Conservation (phyloP, 164 flowering plant species). For the Macadamia tetraphylla region DNA sequence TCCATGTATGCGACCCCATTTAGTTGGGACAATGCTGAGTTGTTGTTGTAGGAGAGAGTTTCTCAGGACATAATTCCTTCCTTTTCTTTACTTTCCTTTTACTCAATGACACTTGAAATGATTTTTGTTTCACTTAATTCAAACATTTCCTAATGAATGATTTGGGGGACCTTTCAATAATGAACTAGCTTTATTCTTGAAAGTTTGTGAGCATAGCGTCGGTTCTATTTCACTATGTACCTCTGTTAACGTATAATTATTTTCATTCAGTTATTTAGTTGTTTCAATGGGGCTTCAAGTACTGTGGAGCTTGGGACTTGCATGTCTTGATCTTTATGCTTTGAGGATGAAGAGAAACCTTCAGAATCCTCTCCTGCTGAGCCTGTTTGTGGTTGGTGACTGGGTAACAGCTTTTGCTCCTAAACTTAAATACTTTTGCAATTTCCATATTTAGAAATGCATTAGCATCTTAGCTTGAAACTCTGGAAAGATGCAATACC, state of each 20-base stretch:
- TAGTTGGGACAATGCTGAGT: too few species aligned
- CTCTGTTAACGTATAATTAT: not conserved
- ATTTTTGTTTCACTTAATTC: too few species aligned
- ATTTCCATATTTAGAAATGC: too few species aligned
- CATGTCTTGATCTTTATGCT: slow-evolving; percentile 73
- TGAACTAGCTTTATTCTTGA: too few species aligned
- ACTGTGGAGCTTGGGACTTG: slow-evolving; percentile 84
- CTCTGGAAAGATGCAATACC: not conserved
- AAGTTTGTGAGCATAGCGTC: too few species aligned
- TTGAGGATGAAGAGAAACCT: slow-evolving; percentile 62
- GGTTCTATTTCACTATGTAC: too few species aligned
- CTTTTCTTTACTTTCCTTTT: not conserved
- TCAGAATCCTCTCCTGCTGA: slow-evolving; percentile 62
- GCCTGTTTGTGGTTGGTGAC: slow-evolving; percentile 84
- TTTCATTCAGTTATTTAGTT: slow-evolving; percentile 63
- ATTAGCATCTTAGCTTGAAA: not conserved
- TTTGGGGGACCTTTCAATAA: too few species aligned
- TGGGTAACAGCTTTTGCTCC: slow-evolving; percentile 44
- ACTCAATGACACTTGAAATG: not conserved
- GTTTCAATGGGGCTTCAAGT: slow-evolving; percentile 90
- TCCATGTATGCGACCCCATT: too few species aligned
- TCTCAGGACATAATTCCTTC: not conserved
- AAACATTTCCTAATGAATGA: too few species aligned
- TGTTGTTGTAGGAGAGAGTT: not conserved
- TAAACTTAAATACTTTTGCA: not conserved